Evolutionary conservation across 768 basidiomycete genomes (phyloP).

Genomic region (Russula ochroleuca): DNA sequence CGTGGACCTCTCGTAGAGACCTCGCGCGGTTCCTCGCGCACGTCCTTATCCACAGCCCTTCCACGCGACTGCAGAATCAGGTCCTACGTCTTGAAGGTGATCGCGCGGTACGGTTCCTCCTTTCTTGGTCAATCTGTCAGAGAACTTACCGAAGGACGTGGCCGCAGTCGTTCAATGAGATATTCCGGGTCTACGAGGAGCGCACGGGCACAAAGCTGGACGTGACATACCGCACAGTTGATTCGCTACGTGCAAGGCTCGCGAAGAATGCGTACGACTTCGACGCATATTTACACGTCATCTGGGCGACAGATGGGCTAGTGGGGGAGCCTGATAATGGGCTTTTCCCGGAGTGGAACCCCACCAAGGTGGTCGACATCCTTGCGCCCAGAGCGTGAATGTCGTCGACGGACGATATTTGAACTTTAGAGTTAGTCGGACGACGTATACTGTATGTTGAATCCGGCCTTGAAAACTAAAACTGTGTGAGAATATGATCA

Average conservation of each 20-base stretch:
- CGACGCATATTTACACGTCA: constrained; percentile 12
- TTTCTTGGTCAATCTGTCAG: background rate
- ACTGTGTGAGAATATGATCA: background rate
- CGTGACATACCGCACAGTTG: constrained; percentile 15
- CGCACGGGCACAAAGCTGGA: constrained; percentile 24
- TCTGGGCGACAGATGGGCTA: constrained; percentile 15
- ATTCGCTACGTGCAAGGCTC: constrained; percentile 19
- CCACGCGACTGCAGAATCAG: constrained; percentile 20
- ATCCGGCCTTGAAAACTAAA: background rate
- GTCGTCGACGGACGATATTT: too few relatives aligned
- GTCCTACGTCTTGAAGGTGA: constrained; percentile 25
- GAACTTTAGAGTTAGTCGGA: background rate
- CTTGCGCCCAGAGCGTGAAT: constrained; percentile 5
- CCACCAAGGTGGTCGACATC: constrained; percentile 24
- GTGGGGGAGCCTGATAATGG: constrained; percentile 23
- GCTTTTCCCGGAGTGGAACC: constrained; percentile 28
- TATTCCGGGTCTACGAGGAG: constrained; percentile 23
- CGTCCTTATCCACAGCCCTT: constrained; percentile 25
- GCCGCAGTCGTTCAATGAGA: constrained; percentile 26
- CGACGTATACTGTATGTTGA: background rate
- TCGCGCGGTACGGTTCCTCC: constrained; percentile 19
- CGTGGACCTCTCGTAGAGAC: constrained; percentile 27
- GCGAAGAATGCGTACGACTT: constrained; percentile 24
- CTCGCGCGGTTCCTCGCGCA: constrained; percentile 28
- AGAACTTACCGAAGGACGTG: background rate